These are phyloP conservation scores for Apiospora saccharicola DNA, from an alignment of 2,329 filamentous ascomycete species.

Conservation along the genomic window DNA sequence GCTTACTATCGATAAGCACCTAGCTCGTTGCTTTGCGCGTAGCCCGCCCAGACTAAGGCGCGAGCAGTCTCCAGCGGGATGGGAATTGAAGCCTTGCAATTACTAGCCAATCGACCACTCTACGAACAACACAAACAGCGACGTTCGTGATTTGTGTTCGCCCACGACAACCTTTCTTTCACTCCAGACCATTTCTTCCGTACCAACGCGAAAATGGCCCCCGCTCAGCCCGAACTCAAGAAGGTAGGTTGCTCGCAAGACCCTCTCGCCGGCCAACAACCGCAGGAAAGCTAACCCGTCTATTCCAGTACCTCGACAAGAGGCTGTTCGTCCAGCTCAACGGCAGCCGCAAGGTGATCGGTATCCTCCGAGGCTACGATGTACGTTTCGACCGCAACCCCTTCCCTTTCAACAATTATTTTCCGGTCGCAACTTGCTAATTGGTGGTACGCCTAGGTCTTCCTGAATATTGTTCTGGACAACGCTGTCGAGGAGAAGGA, in stretches of 20 bases:
- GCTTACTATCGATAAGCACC: not conserved
- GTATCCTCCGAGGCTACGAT: conserved; percentile 94
- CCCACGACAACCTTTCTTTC: not conserved
- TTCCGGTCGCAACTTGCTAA: not conserved
- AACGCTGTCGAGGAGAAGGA: conserved; percentile 95
- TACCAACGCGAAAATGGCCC: conserved; percentile 76
- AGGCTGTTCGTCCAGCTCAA: conserved; percentile 97
- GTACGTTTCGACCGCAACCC: conserved; percentile 58
- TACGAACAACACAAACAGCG: not conserved
- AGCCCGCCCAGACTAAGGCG: not conserved
- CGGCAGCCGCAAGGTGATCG: conserved; percentile 96
- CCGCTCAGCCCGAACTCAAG: conserved; percentile 98
- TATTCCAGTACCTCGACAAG: conserved; percentile 93
- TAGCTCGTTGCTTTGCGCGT: not conserved
- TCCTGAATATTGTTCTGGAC: conserved; percentile 97
- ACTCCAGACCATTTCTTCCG: not conserved
- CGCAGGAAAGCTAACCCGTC: conserved; percentile 17
- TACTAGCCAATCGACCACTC: not conserved
- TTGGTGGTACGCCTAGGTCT: conserved; percentile 69
- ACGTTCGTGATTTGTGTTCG: conserved; percentile 3
- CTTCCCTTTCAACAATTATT: not conserved
- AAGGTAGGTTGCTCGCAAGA: conserved; percentile 69
- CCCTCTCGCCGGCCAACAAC: not conserved
- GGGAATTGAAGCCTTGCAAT: conserved; percentile 16
- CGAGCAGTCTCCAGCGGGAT: not conserved